Percentiles rank a stretch among this genome's conserved stretches.
Evolutionary conservation across 495 filamentous ascomycete genomes (phyloP).

Genomic region (Tuber magnatum): DNA sequence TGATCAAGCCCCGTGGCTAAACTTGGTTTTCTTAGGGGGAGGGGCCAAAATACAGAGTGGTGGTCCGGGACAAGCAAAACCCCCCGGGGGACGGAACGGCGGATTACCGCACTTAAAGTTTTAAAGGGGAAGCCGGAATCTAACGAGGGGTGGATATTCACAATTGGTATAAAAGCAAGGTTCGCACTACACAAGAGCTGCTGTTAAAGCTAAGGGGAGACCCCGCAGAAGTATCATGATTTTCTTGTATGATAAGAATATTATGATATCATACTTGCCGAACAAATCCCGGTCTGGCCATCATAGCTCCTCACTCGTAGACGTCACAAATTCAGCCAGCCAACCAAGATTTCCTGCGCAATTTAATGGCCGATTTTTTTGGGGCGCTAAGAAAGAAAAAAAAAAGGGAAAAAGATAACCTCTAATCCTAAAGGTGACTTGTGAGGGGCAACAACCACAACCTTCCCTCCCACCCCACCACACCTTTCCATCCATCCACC

Average conservation of each 20-base stretch:
- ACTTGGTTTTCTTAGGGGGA: neutral
- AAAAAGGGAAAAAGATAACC: conserved; percentile 11
- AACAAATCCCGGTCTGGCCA: neutral
- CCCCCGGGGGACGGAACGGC: too few species aligned
- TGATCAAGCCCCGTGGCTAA: neutral
- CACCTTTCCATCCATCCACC: conserved; percentile 9
- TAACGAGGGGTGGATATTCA: neutral
- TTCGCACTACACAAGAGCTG: neutral
- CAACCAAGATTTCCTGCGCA: neutral
- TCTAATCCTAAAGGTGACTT: neutral
- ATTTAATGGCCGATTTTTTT: neutral
- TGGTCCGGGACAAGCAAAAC: too few species aligned
- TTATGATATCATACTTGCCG: neutral
- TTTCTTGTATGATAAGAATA: too few species aligned
- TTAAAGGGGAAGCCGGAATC: neutral
- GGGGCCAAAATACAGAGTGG: neutral
- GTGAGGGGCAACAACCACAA: conserved; percentile 15
- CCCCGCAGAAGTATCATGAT: neutral
- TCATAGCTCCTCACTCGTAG: neutral
- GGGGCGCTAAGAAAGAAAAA: conserved; percentile 10
- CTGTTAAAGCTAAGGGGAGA: neutral
- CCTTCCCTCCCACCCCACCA: conserved; percentile 4
- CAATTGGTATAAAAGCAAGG: neutral
- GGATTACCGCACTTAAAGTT: too few species aligned
- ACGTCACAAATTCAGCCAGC: neutral